Base-by-base conservation (phyloP, 2,329 filamentous ascomycete species). In the Penicillium frequentans region DNA sequence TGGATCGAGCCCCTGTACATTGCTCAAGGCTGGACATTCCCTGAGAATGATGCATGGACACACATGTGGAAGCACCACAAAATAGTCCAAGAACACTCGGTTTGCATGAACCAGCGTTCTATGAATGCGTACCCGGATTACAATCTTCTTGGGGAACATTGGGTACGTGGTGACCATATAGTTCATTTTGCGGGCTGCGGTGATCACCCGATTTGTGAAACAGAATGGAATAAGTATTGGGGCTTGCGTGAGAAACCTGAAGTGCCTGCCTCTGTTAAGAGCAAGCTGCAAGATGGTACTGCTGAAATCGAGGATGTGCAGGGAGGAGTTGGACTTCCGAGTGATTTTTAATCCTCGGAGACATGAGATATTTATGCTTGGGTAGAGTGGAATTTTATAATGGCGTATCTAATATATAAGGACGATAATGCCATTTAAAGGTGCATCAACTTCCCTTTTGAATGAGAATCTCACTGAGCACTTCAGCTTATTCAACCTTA, bases 1-100 rank as follows among this genome's bases (percentile, higher is more conserved):
- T 61, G 56, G 56, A 54, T 54, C 33, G 55, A 61, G 16, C 58
- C 56, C 14, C 47, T 58, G 8, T 61, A 54, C 19, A 56, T 61
- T 11, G 44, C 56, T n/a, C 52, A 61, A 21, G 56, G 54, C 19
- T 58, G 53, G 58, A 49, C 49, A 11, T 61, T 58, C 35, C 45
- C 56, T 2, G 53, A 61, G 29, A 48, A 61, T 23, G 52, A 56
- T 24, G 53, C 49, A 19, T 52, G 42, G 50, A 46, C 50, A n/a
- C 42, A 52, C 26, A 54, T 59, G 54, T 59, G 54, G 57, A 47
- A 59, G 43, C 37, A 57, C 19, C 57, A 59, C 21, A 35, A 57
- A n/a, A 52, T 54, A 5, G 50, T 59, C 27, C 50, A 48, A 13
- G 37, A 54, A n/a, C 57, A 56, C 31, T 33, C 54, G 5, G 50